Evolutionary conservation across 768 basidiomycete genomes (phyloP).

Genomic region (Pleurotus tuber-regium): DNA sequence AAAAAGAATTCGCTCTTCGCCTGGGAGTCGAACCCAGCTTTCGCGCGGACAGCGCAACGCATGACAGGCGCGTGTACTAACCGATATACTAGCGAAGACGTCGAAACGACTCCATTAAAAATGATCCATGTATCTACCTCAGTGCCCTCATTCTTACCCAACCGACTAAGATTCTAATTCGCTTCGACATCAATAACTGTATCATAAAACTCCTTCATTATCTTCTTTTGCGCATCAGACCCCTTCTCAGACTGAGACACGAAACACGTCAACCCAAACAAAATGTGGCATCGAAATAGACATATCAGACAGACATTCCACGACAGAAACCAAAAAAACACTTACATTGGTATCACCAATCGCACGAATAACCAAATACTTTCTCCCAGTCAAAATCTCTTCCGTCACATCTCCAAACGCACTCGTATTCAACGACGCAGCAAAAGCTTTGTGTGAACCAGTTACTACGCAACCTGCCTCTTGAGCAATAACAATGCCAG

Average conservation of each 20-base stretch:
- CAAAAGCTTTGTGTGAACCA: constrained; percentile 56
- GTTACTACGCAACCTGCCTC: constrained; percentile 85
- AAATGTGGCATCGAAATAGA: background rate
- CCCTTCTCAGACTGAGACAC: constrained; percentile 53
- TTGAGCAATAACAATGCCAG: constrained; percentile 87
- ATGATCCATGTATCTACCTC: background rate
- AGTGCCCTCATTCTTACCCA: background rate
- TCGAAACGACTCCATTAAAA: background rate
- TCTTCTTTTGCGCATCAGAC: constrained; percentile 68
- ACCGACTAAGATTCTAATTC: constrained; percentile 29
- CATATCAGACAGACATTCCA: too few relatives aligned
- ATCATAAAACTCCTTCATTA: constrained; percentile 86
- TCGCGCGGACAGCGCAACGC: too few relatives aligned
- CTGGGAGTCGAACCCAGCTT: constrained; percentile 12
- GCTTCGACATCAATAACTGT: constrained; percentile 70
- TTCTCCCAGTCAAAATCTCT: constrained; percentile 72
- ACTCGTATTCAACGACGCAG: constrained; percentile 29
- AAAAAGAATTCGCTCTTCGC: constrained; percentile 1
- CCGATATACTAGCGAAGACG: constrained; percentile 11
- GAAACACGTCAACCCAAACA: background rate
- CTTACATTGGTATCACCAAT: constrained; percentile 58
- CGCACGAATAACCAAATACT: constrained; percentile 75
- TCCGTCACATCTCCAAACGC: constrained; percentile 63
- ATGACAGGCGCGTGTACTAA: constrained; percentile 12
- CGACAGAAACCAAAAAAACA: constrained; percentile 5